Evolutionary conservation across 768 basidiomycete species (phyloP).

Genomic region (Saitozyma podzolica): DNA sequence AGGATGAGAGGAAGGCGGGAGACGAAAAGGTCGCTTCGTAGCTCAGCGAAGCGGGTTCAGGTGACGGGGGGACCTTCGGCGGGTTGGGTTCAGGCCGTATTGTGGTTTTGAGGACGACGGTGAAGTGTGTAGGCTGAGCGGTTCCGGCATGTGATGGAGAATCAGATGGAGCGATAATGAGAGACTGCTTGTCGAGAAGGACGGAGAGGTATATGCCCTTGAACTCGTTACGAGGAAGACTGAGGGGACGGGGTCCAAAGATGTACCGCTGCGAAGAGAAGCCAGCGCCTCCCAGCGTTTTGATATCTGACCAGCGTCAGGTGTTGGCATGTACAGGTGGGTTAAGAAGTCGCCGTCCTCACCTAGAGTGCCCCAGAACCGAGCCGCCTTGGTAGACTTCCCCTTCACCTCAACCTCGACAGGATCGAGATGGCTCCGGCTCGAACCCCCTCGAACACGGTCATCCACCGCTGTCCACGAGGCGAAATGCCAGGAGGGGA

Average conservation of each 20-base stretch:
- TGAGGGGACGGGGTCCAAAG: constrained; percentile 40
- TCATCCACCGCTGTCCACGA: constrained; percentile 53
- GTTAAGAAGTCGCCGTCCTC: background rate
- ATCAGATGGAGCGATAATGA: background rate
- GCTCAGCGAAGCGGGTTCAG: constrained; percentile 34
- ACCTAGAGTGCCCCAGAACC: constrained; percentile 52
- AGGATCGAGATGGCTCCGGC: constrained; percentile 43
- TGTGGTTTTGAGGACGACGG: constrained; percentile 48
- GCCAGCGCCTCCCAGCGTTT: constrained; percentile 54
- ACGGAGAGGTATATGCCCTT: constrained; percentile 19
- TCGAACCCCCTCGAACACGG: constrained; percentile 52
- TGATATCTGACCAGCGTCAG: constrained; percentile 43
- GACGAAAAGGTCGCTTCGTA: constrained; percentile 43
- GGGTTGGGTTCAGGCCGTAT: constrained; percentile 30
- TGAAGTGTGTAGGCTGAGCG: constrained; percentile 23
- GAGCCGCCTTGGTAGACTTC: background rate
- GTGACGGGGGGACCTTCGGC: constrained; percentile 32
- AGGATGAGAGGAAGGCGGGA: background rate
- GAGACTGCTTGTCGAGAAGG: constrained; percentile 13
- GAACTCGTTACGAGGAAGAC: constrained; percentile 29
- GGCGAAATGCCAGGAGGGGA: constrained; percentile 48
- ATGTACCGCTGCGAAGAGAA: constrained; percentile 54
- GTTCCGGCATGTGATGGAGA: background rate
- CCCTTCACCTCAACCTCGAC: constrained; percentile 14
- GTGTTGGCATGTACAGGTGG: background rate